phyloP scores from a whole-genome alignment of 1,284 basidiomycete genomes.

The Ustilago trichophora region DNA sequence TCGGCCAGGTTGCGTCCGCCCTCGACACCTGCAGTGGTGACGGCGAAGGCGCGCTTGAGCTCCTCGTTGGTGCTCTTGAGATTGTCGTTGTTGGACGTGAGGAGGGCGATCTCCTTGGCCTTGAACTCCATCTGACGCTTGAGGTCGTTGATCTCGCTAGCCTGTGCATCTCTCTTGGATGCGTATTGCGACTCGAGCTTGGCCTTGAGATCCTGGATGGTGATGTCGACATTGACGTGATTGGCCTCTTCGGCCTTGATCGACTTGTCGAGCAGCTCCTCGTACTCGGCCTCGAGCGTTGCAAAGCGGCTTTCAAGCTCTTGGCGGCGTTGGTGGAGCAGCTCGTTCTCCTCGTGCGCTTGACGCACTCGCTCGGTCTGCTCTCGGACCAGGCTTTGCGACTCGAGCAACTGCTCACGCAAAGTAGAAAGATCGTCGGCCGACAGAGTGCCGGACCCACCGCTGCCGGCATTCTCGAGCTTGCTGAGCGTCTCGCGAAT shows the following conservation, averaged over 20 bases:
- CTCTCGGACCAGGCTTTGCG: constrained; percentile 84
- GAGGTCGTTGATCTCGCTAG: constrained; percentile 85
- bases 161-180: constrained; percentile 87
- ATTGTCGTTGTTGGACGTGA: constrained; percentile 87
- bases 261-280: constrained; percentile 80
- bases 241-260: constrained; percentile 64
- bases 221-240: constrained; percentile 71
- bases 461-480: constrained; percentile 72
- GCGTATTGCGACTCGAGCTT: constrained; percentile 94
- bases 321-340: constrained; percentile 81
- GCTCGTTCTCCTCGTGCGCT: constrained; percentile 90
- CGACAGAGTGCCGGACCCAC: constrained; percentile 66
- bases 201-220: constrained; percentile 87
- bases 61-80: constrained; percentile 97
- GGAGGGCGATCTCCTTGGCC: constrained; percentile 81
- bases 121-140: constrained; percentile 90
- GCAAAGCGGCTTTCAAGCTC: constrained; percentile 86
- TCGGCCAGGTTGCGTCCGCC: constrained; percentile 90
- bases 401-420: constrained; percentile 86
- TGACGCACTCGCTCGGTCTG: constrained; percentile 87
- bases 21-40: constrained; percentile 93
- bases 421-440: constrained; percentile 81
- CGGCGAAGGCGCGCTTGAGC: constrained; percentile 85
- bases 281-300: constrained; percentile 89
- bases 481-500: constrained; percentile 83